phyloP scores from a whole-genome alignment of 78 protist genomes.

The Pigoraptor vietnamica region DNA sequence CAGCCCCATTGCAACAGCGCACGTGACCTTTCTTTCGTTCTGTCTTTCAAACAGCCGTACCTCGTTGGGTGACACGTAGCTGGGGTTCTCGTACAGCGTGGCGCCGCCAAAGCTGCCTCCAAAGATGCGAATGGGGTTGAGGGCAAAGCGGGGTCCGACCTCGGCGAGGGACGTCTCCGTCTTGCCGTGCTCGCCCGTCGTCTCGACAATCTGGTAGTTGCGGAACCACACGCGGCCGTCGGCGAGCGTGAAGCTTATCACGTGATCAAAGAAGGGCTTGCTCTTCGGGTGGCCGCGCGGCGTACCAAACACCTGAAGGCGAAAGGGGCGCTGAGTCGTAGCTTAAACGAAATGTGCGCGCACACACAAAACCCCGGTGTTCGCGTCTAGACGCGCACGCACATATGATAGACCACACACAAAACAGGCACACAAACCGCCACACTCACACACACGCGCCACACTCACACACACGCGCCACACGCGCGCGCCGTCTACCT shows the following conservation, averaged over 20 bases:
- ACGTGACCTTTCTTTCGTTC: too few species aligned
- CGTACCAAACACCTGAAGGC: constrained; percentile 60
- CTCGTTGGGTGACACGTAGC: constrained; percentile 30
- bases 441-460: neutral
- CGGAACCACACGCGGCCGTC: constrained; percentile 90
- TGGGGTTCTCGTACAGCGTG: constrained; percentile 31
- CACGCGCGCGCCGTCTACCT: neutral
- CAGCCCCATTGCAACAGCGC: too few species aligned
- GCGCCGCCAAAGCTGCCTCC: constrained; percentile 40
- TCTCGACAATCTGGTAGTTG: constrained; percentile 44
- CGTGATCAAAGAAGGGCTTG: constrained; percentile 95
- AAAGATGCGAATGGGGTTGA: constrained; percentile 67
- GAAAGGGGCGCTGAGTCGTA: neutral
- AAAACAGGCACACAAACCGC: neutral
- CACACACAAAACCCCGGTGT: neutral
- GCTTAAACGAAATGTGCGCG: neutral
- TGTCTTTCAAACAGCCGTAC: too few species aligned
- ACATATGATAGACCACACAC: neutral
- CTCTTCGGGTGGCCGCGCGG: constrained; percentile 82
- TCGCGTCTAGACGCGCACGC: neutral
- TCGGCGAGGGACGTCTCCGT: constrained; percentile 63
- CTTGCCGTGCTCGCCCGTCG: neutral
- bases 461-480: neutral
- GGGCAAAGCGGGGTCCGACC: constrained; percentile 90
- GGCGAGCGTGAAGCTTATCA: constrained; percentile 68